Conservation (phyloP, 345 rosid genomes). For the Melastoma malabathricum region DNA sequence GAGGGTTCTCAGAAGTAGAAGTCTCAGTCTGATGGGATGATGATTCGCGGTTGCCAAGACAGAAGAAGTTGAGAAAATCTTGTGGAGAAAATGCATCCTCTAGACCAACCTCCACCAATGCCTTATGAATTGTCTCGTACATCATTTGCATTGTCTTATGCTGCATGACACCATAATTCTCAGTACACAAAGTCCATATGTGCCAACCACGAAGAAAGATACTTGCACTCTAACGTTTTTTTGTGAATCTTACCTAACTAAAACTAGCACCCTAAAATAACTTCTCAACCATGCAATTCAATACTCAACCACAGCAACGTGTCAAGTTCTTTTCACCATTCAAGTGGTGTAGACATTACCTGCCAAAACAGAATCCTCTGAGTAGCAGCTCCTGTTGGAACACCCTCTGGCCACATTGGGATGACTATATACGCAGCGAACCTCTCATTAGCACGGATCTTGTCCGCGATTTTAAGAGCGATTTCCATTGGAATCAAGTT, state of each 20-base stretch:
- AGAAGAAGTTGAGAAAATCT: slow-evolving; percentile 88
- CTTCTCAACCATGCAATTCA: no score
- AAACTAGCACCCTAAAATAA: no score
- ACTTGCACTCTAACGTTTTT: no score
- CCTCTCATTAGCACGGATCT: slow-evolving; percentile 79
- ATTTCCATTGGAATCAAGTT: slow-evolving; percentile 96
- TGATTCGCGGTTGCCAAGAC: slow-evolving; percentile 83
- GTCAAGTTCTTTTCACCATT: not conserved
- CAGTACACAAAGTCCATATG: no score
- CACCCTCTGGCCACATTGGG: slow-evolving; percentile 99
- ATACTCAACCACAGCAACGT: no score
- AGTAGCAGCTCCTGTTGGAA: slow-evolving; percentile 77
- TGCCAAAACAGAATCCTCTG: slow-evolving; percentile 97
- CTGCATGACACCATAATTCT: slow-evolving; percentile 22
- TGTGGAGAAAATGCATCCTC: slow-evolving; percentile 51
- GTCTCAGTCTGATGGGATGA: slow-evolving; percentile 8
- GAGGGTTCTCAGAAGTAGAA: slow-evolving; percentile 20
- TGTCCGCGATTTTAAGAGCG: slow-evolving; percentile 77
- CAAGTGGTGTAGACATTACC: slow-evolving; percentile 22
- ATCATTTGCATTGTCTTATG: slow-evolving; percentile 97
- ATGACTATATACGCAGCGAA: slow-evolving; percentile 85
- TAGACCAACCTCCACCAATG: slow-evolving; percentile 74
- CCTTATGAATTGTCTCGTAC: slow-evolving; percentile 84
- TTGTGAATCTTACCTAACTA: no score
- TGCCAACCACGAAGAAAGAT: no score